Evolutionary conservation across 768 basidiomycete genomes (phyloP).

Genomic region (Suillus placidus): DNA sequence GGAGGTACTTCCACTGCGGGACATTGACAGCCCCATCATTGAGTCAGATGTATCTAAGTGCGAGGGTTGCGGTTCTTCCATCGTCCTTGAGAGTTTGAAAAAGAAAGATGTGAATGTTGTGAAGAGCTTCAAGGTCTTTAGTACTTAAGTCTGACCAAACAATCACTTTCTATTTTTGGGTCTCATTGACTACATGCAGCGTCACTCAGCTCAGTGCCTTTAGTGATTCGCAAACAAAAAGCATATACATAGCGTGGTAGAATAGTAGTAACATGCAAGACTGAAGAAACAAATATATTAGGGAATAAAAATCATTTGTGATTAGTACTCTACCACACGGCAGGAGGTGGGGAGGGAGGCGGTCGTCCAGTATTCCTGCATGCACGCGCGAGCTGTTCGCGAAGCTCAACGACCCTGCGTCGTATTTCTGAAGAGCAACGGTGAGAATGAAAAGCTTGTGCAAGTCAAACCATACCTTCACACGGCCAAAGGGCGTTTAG

Average conservation of each 20-base stretch:
- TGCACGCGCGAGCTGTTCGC: constrained; percentile 47
- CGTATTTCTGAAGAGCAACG: constrained; percentile 48
- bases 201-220: neutral
- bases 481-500: constrained; percentile 68
- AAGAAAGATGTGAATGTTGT: constrained; percentile 16
- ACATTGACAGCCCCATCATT: constrained; percentile 16
- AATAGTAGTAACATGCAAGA: neutral
- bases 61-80: constrained; percentile 16
- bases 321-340: constrained; percentile 8
- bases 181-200: neutral
- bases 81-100: constrained; percentile 16
- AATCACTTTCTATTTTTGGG: constrained; percentile 6
- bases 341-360: constrained; percentile 40
- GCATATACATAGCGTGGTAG: constrained; percentile 4
- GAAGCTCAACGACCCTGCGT: constrained; percentile 47
- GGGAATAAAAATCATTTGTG: neutral
- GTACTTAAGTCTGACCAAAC: constrained; percentile 8
- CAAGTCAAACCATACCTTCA: constrained; percentile 43
- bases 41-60: constrained; percentile 8
- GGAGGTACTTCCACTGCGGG: constrained; percentile 20
- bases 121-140: constrained; percentile 10
- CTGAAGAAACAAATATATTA: neutral
- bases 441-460: constrained; percentile 12
- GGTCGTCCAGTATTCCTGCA: constrained; percentile 52
- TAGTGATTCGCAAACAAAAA: neutral